Conservation (phyloP, 352 stramenopile genomes). For the Pilasporangium apinafurcum region DNA sequence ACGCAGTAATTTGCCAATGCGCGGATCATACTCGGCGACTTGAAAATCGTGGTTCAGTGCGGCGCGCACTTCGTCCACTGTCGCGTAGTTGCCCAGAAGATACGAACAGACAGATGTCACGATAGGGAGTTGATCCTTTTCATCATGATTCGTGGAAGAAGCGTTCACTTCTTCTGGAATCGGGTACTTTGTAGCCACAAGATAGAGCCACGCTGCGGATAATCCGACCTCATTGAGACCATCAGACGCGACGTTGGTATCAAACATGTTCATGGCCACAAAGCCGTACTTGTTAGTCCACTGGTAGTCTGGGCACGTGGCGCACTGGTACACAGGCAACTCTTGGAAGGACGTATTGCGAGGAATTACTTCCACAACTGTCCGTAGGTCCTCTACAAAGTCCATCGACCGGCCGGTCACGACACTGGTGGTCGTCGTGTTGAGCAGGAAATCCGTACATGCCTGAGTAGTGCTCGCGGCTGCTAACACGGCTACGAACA, state of each 20-base stretch:
- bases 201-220: constrained; percentile 41
- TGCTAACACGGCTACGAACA: too few species aligned
- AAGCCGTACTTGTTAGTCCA: constrained; percentile 40
- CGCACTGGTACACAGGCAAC: constrained; percentile 19
- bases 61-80: constrained; percentile 43
- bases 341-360: constrained; percentile 42
- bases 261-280: constrained; percentile 43
- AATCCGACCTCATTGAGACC: constrained; percentile 49
- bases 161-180: constrained; percentile 10
- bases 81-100: constrained; percentile 65
- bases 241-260: constrained; percentile 43
- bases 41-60: constrained; percentile 46
- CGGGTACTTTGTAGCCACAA: constrained; percentile 44
- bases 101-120: constrained; percentile 64
- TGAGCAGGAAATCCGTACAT: constrained; percentile 62
- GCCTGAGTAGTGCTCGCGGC: too few species aligned
- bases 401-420: constrained; percentile 53
- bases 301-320: constrained; percentile 32
- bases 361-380: constrained; percentile 39
- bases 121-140: constrained; percentile 30
- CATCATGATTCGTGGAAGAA: neutral
- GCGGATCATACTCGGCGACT: constrained; percentile 42
- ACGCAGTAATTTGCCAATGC: constrained; percentile 17
- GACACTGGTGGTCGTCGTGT: constrained; percentile 17
- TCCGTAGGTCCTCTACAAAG: constrained; percentile 40